phyloP scores from a whole-genome alignment of 2,329 filamentous ascomycete species.

The Celoporthe dispersa region DNA sequence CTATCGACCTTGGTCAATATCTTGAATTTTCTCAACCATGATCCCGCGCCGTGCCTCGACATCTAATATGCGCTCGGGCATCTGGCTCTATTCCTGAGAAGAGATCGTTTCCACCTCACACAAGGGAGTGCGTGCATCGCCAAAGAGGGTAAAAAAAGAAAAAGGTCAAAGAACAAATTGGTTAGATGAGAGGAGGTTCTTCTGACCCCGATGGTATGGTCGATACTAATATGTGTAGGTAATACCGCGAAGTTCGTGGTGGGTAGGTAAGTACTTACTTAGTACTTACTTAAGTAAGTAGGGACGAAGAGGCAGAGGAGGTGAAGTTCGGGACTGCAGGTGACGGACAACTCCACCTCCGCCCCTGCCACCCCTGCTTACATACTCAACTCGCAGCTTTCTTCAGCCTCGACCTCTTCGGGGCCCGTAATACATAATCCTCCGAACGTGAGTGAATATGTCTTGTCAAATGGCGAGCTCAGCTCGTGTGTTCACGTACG shows the following conservation, averaged over 20 bases:
- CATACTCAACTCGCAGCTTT: conserved; percentile 16
- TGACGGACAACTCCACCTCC: conserved; percentile 7
- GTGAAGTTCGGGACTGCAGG: conserved; percentile 22
- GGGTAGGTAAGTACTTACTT: too few species aligned
- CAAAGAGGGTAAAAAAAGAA: too few species aligned
- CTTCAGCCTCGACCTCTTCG: conserved; percentile 23
- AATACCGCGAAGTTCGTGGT: background rate
- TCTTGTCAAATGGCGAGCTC: conserved; percentile 11
- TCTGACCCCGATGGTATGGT: background rate
- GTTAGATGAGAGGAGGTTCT: background rate
- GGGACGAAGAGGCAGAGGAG: background rate
- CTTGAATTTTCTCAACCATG: background rate
- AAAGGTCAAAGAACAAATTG: too few species aligned
- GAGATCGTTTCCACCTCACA: too few species aligned
- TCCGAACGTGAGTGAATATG: background rate
- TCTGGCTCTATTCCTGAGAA: background rate
- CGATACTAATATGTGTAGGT: background rate
- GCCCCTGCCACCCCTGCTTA: conserved; percentile 14
- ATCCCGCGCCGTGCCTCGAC: background rate
- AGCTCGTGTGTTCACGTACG: conserved; percentile 17
- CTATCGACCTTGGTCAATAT: background rate
- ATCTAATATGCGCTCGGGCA: background rate
- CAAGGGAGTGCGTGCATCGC: too few species aligned
- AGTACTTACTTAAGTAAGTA: too few species aligned
- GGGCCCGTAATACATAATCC: conserved; percentile 19